Conservation (phyloP, 257 asterid genomes). For the Verbena officinalis region DNA sequence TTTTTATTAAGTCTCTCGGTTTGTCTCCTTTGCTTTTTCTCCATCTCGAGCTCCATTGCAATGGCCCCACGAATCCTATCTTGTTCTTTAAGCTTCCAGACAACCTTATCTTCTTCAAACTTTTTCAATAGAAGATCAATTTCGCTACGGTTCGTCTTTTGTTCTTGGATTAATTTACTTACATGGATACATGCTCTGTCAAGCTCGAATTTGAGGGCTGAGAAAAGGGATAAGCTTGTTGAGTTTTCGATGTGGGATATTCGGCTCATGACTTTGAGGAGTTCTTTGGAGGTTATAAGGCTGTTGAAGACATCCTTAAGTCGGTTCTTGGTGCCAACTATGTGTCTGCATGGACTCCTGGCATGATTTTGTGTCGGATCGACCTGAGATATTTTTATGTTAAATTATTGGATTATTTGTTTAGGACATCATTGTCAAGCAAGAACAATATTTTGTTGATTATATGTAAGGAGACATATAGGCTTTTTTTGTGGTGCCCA, state of each 20-base stretch:
- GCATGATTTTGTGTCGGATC: slow-evolving; percentile 48
- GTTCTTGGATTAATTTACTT: slow-evolving; percentile 61
- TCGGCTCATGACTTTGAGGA: slow-evolving; percentile 64
- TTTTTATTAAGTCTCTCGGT: slow-evolving; percentile 87
- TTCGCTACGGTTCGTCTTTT: slow-evolving; percentile 45
- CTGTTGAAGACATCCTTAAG: slow-evolving; percentile 72
- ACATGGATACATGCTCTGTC: slow-evolving; percentile 59
- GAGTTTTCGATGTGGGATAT: slow-evolving; percentile 53
- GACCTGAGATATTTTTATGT: slow-evolving; percentile 46
- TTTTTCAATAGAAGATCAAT: slow-evolving; percentile 53
- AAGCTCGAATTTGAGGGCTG: slow-evolving; percentile 77
- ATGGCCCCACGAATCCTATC: slow-evolving; percentile 62
- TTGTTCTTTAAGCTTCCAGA: slow-evolving; percentile 76
- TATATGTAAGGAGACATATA: slow-evolving; percentile 44
- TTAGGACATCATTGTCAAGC: slow-evolving; percentile 15
- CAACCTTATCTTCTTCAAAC: slow-evolving; percentile 65
- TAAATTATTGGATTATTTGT: not conserved
- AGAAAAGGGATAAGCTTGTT: slow-evolving; percentile 60
- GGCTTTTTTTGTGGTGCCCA: slow-evolving; percentile 51
- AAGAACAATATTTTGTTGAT: slow-evolving; percentile 14
- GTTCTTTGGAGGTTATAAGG: slow-evolving; percentile 75
- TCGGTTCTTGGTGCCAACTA: slow-evolving; percentile 48
- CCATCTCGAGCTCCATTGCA: slow-evolving; percentile 67
- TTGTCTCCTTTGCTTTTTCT: slow-evolving; percentile 86
- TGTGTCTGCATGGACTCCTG: slow-evolving; percentile 40